phyloP scores from a whole-genome alignment of 371 early-diverging fungal genomes.

The Rhizopus delemar region DNA sequence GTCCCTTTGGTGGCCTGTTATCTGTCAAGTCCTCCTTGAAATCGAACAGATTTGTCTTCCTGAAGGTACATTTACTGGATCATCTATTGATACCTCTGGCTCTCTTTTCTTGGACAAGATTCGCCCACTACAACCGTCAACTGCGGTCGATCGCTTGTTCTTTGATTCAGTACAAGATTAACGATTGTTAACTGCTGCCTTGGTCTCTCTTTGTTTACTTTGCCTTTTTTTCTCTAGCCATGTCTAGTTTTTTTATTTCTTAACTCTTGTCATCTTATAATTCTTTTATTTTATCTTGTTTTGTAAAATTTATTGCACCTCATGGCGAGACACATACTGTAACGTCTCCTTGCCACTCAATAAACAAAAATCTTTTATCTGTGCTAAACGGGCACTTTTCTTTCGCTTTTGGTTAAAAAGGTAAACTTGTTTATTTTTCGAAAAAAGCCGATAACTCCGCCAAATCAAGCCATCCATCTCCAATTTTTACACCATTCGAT shows the following conservation, averaged over 20 bases:
- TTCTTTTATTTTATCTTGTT: too few relatives aligned
- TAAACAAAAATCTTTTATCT: slow-evolving; percentile 5
- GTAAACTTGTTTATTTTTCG: too few relatives aligned
- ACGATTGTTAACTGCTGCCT: neutral
- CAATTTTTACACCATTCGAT: too few relatives aligned
- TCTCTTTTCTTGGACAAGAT: neutral
- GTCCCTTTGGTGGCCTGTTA: slow-evolving; percentile 1
- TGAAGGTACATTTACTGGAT: neutral
- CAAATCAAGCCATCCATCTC: too few relatives aligned
- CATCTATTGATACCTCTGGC: neutral
- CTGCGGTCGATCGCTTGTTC: too few relatives aligned
- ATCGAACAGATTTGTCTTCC: slow-evolving; percentile 7
- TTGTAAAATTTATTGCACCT: neutral
- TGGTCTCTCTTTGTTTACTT: neutral
- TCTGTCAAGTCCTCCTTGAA: slow-evolving; percentile 4
- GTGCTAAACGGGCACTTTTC: neutral
- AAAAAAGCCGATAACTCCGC: too few relatives aligned
- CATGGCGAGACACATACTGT: slow-evolving; percentile 1
- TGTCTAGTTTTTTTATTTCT: neutral
- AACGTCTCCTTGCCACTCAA: slow-evolving; percentile 6
- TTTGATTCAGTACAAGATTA: too few relatives aligned
- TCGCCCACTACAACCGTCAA: neutral
- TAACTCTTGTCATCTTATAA: too few relatives aligned
- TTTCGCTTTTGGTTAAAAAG: neutral
- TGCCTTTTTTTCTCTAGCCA: neutral